A percentile compares a stretch with the other conserved stretches of the same genome.
Conservation (phyloP, 352 stramenopile genomes). For the Pythium pyrilobum region DNA sequence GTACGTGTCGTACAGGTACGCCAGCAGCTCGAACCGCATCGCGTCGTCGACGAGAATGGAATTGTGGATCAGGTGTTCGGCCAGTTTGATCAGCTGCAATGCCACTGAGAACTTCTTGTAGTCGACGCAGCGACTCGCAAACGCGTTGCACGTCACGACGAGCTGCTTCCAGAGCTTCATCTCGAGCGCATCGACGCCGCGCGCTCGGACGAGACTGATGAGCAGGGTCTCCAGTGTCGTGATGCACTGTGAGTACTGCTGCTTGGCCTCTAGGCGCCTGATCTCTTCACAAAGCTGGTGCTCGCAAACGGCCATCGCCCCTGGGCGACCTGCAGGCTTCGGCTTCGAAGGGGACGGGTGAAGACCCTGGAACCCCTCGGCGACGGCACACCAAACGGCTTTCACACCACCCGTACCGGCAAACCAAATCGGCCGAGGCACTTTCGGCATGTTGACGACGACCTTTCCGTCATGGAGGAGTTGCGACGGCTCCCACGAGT, state of each 20-base stretch:
- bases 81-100: constrained; percentile 83
- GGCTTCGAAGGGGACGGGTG: constrained; percentile 10
- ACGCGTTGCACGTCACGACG: constrained; percentile 87
- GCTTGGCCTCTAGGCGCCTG: constrained; percentile 69
- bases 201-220: constrained; percentile 54
- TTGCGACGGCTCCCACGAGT: constrained; percentile 66
- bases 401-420: constrained; percentile 73
- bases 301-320: constrained; percentile 32
- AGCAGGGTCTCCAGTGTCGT: constrained; percentile 72
- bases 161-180: constrained; percentile 88
- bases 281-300: constrained; percentile 76
- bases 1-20: constrained; percentile 84
- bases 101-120: constrained; percentile 70
- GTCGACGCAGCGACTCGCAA: constrained; percentile 81
- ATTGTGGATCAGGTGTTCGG: constrained; percentile 68
- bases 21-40: constrained; percentile 65
- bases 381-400: constrained; percentile 76
- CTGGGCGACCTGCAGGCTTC: neutral
- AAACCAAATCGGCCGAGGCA: constrained; percentile 84
- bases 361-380: constrained; percentile 37
- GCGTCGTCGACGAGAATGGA: constrained; percentile 49
- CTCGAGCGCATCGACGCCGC: constrained; percentile 46
- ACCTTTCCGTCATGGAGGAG: constrained; percentile 51
- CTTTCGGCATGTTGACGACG: constrained; percentile 74
- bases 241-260: constrained; percentile 77